These are phyloP conservation scores for Talaromyces atroroseus DNA, from an alignment of 2,329 filamentous ascomycete genomes.

Conservation along the genomic window DNA sequence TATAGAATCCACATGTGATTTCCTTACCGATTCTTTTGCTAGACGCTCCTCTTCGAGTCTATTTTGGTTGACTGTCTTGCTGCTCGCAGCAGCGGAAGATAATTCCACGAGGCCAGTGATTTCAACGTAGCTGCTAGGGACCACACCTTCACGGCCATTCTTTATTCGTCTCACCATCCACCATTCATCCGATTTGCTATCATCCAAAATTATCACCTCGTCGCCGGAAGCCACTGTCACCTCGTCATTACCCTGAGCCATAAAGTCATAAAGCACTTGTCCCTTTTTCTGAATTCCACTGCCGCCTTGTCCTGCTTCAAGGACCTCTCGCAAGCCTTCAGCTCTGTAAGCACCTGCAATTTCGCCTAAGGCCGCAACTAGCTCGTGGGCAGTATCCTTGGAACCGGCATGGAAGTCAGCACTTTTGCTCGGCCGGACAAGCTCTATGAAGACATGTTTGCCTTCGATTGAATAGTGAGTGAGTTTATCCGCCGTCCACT, in stretches of 20 bases:
- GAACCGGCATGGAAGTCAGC: constrained; percentile 95
- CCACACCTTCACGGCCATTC: constrained; percentile 91
- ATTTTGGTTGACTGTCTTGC: constrained; percentile 65
- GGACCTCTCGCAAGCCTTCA: constrained; percentile 75
- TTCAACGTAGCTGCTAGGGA: constrained; percentile 94
- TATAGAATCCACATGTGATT: constrained; percentile 51
- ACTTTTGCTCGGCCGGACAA: constrained; percentile 87
- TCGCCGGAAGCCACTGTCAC: constrained; percentile 86
- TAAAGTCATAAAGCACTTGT: constrained; percentile 87
- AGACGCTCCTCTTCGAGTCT: constrained; percentile 74
- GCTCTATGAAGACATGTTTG: constrained; percentile 93
- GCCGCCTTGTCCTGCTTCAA: constrained; percentile 70
- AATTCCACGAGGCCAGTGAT: constrained; percentile 61
- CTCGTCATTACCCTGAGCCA: constrained; percentile 93
- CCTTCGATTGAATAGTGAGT: constrained; percentile 97
- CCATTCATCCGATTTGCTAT: constrained; percentile 93
- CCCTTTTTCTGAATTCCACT: constrained; percentile 69
- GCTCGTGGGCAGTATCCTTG: constrained; percentile 94
- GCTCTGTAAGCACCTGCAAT: constrained; percentile 78
- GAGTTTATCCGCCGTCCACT: constrained; percentile 92
- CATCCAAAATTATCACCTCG: constrained; percentile 84
- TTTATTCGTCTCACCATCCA: constrained; percentile 90
- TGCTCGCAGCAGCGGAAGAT: constrained; percentile 48
- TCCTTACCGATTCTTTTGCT: constrained; percentile 70
- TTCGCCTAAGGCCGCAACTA: constrained; percentile 81